Base-by-base conservation (phyloP, 495 filamentous ascomycete species). In the Podospora pseudocomata region DNA sequence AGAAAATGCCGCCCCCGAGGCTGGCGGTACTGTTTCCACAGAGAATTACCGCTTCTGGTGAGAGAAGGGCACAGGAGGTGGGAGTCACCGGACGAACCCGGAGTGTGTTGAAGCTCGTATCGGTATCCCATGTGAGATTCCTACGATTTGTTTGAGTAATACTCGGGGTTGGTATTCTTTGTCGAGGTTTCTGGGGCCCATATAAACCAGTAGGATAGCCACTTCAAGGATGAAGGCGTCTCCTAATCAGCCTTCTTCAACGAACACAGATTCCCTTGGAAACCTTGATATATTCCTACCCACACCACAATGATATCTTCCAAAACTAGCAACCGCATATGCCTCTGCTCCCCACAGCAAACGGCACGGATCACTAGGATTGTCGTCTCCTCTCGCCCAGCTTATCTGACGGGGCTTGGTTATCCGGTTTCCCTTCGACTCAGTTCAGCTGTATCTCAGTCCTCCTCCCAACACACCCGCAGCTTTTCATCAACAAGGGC, bases 401-500 rank as follows among this genome's bases (percentile, higher is more conserved):
- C 65, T 16, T 66, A 70, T 30, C 3, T 54, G 7, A 62, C 67
- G 16, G 28, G 68, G 1, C 49, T 78, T 28, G 72, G 68, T 13
- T 76, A 71, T 55, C 66, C 78, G 7, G 69, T 71, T 4, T 73
- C 74, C 5, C 67, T 77, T 26, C 75, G 75, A 26, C 58, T 70
- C 27, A 65, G 39, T 1, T 13, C 68, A 20, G 30, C 59, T 18
- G 58, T 54, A 6, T 39, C 66, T 34, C 71, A 67, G 27, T 65
- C 39, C 39, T 49, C 39, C 9, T 49, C 39, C 15, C 2, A 65
- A 18, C 39, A 23, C 15, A 67, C 74, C 28, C 70, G 70, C 34
- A 28, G 39, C 55, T 84, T 84, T 70, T 82, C 82, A 9, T 83
- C 80, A 6, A 83, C 81, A 26, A 73, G 73, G 0, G 53, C 66